A percentile compares a stretch with the other conserved stretches of the same genome.
phyloP scores from a whole-genome alignment of 371 early-diverging fungal genomes.

The Mucor mucedo region DNA sequence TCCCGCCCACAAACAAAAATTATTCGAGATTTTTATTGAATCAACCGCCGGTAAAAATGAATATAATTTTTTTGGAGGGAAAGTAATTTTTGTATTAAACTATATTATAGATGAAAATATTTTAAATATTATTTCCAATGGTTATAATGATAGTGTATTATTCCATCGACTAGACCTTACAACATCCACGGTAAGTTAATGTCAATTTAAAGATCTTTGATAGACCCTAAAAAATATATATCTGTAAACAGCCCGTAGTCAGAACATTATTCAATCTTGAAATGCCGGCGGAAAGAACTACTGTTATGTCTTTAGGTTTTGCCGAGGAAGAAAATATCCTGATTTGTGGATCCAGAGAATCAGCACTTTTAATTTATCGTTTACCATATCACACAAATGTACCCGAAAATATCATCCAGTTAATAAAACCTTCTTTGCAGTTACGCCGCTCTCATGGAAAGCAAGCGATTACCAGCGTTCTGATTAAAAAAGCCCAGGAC shows the following conservation, averaged over 20 bases:
- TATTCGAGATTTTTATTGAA: constrained; percentile 55
- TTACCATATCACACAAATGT: constrained; percentile 27
- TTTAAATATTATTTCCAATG: constrained; percentile 50
- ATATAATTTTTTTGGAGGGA: neutral
- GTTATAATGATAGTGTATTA: constrained; percentile 45
- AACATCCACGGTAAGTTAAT: constrained; percentile 22
- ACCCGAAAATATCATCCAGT: constrained; percentile 1
- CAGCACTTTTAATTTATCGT: constrained; percentile 61
- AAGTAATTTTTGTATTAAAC: neutral
- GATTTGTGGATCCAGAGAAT: constrained; percentile 67
- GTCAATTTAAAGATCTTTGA: too few species aligned
- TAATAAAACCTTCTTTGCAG: constrained; percentile 39
- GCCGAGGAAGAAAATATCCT: constrained; percentile 50
- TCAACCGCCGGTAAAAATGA: constrained; percentile 33
- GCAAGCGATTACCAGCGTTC: constrained; percentile 61
- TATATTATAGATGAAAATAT: constrained; percentile 36
- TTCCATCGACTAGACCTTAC: constrained; percentile 43
- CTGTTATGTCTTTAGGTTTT: constrained; percentile 53
- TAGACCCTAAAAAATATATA: neutral
- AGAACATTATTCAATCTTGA: constrained; percentile 47
- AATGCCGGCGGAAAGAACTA: constrained; percentile 53
- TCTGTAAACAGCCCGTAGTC: constrained; percentile 37
- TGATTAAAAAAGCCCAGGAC: constrained; percentile 19
- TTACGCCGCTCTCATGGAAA: constrained; percentile 50
- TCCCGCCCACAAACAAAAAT: constrained; percentile 50